Conservation (phyloP, 2,329 filamentous ascomycete genomes). For the Didymella pinodella region DNA sequence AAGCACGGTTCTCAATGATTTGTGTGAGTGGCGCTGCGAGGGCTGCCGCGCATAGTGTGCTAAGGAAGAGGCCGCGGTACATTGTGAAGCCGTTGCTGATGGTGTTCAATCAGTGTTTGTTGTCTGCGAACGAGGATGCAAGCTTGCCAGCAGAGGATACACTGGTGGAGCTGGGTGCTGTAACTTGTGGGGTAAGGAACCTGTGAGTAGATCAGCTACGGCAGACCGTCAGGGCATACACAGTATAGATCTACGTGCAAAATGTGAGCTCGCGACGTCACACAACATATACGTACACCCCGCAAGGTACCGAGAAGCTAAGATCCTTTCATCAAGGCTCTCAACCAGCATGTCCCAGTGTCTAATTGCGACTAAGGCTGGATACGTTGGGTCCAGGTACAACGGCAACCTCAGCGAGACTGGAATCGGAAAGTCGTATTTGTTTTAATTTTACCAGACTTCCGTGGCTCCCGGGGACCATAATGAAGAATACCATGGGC, state of each 20-base stretch:
- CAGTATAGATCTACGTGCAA: not conserved
- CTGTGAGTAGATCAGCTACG: not conserved
- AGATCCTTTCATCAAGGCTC: slow-evolving; percentile 7
- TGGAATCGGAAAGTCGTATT: not conserved
- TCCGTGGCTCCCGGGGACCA: not conserved
- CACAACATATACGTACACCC: not conserved
- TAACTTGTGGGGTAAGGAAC: not conserved
- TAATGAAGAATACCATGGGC: not conserved
- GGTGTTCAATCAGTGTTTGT: not conserved
- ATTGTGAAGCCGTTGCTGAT: slow-evolving; percentile 18
- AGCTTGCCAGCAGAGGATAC: not conserved
- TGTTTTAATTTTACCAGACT: slow-evolving; percentile 6
- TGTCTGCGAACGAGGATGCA: not conserved
- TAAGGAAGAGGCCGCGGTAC: slow-evolving; percentile 27
- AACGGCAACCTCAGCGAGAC: not conserved
- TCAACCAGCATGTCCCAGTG: slow-evolving; percentile 4
- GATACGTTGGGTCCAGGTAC: slow-evolving; percentile 2
- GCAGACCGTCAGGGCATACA: not conserved
- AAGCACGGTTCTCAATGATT: slow-evolving; percentile 4
- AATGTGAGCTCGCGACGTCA: slow-evolving; percentile 8
- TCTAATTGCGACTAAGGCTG: not conserved
- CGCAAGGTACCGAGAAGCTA: not conserved
- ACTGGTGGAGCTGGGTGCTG: not conserved
- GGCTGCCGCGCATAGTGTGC: slow-evolving; percentile 20
- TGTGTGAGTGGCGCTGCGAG: slow-evolving; percentile 27